Percentiles rank a stretch among this genome's conserved stretches.
Conservation (phyloP, 1,284 basidiomycete species). For the Fomitiporia mediterranea region DNA sequence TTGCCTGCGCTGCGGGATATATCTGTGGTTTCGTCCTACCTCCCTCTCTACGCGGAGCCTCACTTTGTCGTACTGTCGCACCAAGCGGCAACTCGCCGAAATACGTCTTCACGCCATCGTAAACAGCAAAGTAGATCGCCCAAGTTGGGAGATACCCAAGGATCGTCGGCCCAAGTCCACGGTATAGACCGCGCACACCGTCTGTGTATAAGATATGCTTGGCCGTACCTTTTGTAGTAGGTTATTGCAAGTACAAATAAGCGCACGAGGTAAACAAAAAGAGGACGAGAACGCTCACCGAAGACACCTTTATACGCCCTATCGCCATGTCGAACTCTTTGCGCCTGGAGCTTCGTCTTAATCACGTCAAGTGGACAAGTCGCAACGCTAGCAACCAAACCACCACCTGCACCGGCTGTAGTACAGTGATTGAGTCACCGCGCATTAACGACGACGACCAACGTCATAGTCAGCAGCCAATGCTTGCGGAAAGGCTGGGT, state of each 20-base stretch:
- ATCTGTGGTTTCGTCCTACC: slow-evolving; percentile 36
- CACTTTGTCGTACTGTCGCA: slow-evolving; percentile 6
- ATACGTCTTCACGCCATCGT: slow-evolving; percentile 84
- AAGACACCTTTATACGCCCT: slow-evolving; percentile 72
- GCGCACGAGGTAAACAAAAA: slow-evolving; percentile 24
- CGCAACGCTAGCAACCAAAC: slow-evolving; percentile 87
- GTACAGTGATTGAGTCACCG: slow-evolving; percentile 2
- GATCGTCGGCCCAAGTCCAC: slow-evolving; percentile 92
- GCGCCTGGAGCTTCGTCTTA: slow-evolving; percentile 96
- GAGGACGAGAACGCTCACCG: slow-evolving; percentile 42
- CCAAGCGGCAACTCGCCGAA: slow-evolving; percentile 65
- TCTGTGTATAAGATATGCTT: slow-evolving; percentile 67
- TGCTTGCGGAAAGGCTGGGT: not conserved
- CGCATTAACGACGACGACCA: not conserved
- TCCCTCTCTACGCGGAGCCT: slow-evolving; percentile 19
- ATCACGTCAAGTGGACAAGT: slow-evolving; percentile 98
- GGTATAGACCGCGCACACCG: slow-evolving; percentile 84
- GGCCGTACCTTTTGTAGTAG: slow-evolving; percentile 52
- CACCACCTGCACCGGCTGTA: slow-evolving; percentile 77
- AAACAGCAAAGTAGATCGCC: slow-evolving; percentile 98
- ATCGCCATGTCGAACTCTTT: slow-evolving; percentile 62
- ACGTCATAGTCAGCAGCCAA: slow-evolving; percentile 15
- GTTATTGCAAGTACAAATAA: slow-evolving; percentile 20
- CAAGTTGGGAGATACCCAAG: slow-evolving; percentile 94
- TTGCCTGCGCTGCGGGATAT: slow-evolving; percentile 76